Evolutionary conservation across 164 flowering plant genomes (phyloP).

Genomic region (Stephania japonica): DNA sequence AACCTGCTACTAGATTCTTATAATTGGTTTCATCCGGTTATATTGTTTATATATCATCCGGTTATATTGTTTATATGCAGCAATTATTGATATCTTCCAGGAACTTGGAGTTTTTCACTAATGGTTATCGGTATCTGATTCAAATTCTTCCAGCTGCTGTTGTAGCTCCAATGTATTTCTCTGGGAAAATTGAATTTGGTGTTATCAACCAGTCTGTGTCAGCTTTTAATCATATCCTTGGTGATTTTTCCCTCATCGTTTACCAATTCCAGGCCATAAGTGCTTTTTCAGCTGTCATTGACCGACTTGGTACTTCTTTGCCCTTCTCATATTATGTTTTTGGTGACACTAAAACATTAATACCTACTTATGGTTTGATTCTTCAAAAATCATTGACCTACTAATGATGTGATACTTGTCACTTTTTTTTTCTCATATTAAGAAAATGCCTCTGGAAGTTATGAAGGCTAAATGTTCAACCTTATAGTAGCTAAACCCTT

Average conservation of each 20-base stretch:
- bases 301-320: conserved; percentile 60
- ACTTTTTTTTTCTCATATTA: too few relatives aligned
- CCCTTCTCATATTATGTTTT: not conserved
- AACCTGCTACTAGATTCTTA: not conserved
- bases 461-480: too few relatives aligned
- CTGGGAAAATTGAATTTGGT: conserved; percentile 97
- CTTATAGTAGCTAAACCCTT: too few relatives aligned
- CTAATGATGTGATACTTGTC: too few relatives aligned
- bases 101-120: conserved; percentile 94
- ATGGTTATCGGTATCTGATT: conserved; percentile 91
- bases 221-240: conserved; percentile 95
- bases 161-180: conserved; percentile 97
- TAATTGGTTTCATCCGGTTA: conserved; percentile 3
- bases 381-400: too few relatives aligned
- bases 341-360: not conserved
- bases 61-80: conserved; percentile 39
- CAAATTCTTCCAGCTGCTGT: conserved; percentile 99
- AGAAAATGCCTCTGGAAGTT: too few relatives aligned
- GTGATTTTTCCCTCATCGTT: conserved; percentile 90
- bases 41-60: conserved; percentile 14
- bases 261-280: conserved; percentile 94
- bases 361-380: not conserved
- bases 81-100: conserved; percentile 81
- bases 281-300: conserved; percentile 95
- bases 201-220: conserved; percentile 97